Base-by-base conservation (phyloP, 1,139 yeast genomes). In the Pichia sp. region DNA sequence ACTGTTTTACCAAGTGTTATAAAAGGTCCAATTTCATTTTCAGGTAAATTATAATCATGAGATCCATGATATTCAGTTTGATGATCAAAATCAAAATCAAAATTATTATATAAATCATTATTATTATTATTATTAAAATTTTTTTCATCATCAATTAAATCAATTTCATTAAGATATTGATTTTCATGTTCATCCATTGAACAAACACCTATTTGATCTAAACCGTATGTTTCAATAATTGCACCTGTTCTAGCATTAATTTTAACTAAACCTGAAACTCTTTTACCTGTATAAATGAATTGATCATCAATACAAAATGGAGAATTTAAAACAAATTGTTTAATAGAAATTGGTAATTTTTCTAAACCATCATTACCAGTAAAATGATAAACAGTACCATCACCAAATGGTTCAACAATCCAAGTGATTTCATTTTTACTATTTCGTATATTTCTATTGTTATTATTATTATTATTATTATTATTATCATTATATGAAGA, bases 341-440 rank as follows among this genome's bases (percentile, higher is more conserved):
- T 80, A 38, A 94, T 86, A 26, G 89, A 76, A 0, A 94, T 78
- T 0, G 97, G 97, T 7, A 92, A 71, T 62, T 80, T 83, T 60
- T 86, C 87, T 39, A 92, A 69, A 0, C 97, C 97, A 38, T 69
- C 72, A 40, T 76, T 78, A 9, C 83, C 83, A n/a, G 88, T 82
- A 66, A 90, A 90, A 62, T 83, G 88, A 65, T 83, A 90, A n/a
- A 92, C 71, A 0, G 83, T 71, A 0, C 99, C 99, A 53, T 87
- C 96, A 8, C 81, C 83, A 56, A 76, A 78, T 0, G 98, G 98
- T 59, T 92, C 98, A 0, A 92, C 94, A 54, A 90, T 83, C 94
- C 97, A 87, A 1, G 74, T 72, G 39, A 74, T 46, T 50, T 63
- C 50, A 9, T 53, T 36, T 34, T 46, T 45, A 27, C 43, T 39